phyloP scores from a whole-genome alignment of 2,329 filamentous ascomycete species.

The Trichoderma arundinaceum region DNA sequence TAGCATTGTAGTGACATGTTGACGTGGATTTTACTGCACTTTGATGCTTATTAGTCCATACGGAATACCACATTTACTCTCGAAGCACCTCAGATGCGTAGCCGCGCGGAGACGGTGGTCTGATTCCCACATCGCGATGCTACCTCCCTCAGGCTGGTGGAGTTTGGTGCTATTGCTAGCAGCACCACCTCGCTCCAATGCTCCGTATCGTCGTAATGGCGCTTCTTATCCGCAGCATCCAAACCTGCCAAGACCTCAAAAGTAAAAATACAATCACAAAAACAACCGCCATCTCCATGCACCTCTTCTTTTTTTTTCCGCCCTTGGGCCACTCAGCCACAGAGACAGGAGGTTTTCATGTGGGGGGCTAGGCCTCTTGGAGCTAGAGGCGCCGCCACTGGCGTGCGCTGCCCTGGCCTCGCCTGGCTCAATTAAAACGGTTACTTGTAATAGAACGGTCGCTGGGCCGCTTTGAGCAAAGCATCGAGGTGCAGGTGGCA shows the following conservation, averaged over 20 bases:
- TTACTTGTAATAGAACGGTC: slow-evolving; percentile 20
- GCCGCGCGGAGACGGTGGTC: no score
- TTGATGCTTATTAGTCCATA: no score
- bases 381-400: slow-evolving; percentile 8
- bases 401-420: background rate
- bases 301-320: no score
- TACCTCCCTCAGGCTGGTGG: slow-evolving; percentile 3
- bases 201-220: background rate
- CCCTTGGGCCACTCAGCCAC: slow-evolving; percentile 9
- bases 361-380: background rate
- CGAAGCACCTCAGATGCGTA: no score
- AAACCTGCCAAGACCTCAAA: no score
- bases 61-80: no score
- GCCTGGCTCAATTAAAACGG: slow-evolving; percentile 22
- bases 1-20: no score
- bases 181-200: background rate
- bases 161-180: background rate
- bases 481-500: background rate
- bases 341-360: slow-evolving; percentile 7
- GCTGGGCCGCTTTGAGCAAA: background rate
- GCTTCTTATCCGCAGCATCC: no score
- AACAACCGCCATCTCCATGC: background rate
- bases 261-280: no score
- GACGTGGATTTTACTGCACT: no score
- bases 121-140: background rate